Conservation (phyloP, 192 early-diverging fungal genomes). For the Coemansia sp. region DNA sequence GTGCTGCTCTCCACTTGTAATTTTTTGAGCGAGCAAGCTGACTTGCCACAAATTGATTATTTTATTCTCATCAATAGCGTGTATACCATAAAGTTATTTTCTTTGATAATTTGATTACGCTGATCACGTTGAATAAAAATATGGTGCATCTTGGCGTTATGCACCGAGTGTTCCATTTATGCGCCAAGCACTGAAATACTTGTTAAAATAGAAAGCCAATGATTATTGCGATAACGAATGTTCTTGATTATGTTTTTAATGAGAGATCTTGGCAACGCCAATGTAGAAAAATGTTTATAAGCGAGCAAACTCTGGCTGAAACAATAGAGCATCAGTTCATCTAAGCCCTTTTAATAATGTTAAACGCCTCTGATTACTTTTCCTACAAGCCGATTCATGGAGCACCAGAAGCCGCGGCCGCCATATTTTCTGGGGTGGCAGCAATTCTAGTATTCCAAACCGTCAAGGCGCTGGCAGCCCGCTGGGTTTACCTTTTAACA, state of each 20-base stretch:
- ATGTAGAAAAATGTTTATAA: too few relatives aligned
- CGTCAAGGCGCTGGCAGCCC: slow-evolving; percentile 1
- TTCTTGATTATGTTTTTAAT: too few relatives aligned
- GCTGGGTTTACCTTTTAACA: slow-evolving; percentile 28
- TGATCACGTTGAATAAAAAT: not conserved
- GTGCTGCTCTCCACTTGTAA: not conserved
- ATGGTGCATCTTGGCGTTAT: not conserved
- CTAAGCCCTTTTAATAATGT: not conserved
- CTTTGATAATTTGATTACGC: too few relatives aligned
- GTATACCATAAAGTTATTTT: too few relatives aligned
- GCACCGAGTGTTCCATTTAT: not conserved
- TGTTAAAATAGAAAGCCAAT: not conserved
- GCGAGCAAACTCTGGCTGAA: too few relatives aligned
- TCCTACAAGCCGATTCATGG: slow-evolving; percentile 28
- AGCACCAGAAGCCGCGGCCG: slow-evolving; percentile 22
- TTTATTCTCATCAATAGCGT: too few relatives aligned
- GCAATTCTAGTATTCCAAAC: slow-evolving; percentile 5
- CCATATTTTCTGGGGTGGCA: slow-evolving; percentile 8
- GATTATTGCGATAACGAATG: too few relatives aligned
- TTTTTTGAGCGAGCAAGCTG: not conserved
- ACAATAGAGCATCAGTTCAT: too few relatives aligned
- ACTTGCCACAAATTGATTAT: too few relatives aligned
- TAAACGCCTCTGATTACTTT: slow-evolving; percentile 18
- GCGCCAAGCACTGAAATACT: not conserved
- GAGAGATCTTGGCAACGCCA: not conserved